Evolutionary conservation across 2,329 filamentous ascomycete genomes (phyloP).

Genomic region (Aureobasidium lini): DNA sequence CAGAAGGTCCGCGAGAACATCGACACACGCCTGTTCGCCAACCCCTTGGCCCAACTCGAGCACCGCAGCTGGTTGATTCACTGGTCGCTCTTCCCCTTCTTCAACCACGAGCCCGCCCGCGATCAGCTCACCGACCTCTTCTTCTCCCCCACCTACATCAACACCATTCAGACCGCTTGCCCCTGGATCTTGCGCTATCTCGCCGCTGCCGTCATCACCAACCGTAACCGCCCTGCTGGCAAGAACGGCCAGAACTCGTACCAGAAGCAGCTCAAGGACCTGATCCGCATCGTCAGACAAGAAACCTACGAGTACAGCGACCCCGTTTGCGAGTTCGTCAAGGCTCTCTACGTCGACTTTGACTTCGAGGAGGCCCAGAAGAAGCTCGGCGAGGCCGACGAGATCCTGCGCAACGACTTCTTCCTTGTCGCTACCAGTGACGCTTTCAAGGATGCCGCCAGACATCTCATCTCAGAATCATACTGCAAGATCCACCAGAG

Average conservation of each 20-base stretch:
- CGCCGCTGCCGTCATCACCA: conserved; percentile 88
- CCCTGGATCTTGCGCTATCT: conserved; percentile 96
- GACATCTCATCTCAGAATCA: conserved; percentile 94
- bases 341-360: conserved; percentile 91
- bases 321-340: conserved; percentile 92
- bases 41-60: conserved; percentile 88
- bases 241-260: conserved; percentile 86
- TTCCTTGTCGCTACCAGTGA: conserved; percentile 83
- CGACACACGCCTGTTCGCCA: conserved; percentile 91
- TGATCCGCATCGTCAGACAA: conserved; percentile 90
- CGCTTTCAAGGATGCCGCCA: conserved; percentile 83
- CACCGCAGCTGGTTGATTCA: conserved; percentile 97
- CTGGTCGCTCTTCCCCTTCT: conserved; percentile 98
- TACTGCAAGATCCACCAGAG: conserved; percentile 99
- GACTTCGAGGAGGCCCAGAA: conserved; percentile 95
- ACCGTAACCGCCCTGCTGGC: conserved; percentile 67
- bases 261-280: conserved; percentile 97
- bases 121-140: conserved; percentile 91
- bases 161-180: conserved; percentile 97
- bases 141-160: conserved; percentile 96
- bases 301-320: conserved; percentile 97
- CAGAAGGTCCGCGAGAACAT: conserved; percentile 86
- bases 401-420: conserved; percentile 88
- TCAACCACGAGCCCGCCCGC: conserved; percentile 89
- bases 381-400: conserved; percentile 78